Evolutionary conservation across 257 asterid genomes (phyloP).

Genomic region (Leonotis leonurus): DNA sequence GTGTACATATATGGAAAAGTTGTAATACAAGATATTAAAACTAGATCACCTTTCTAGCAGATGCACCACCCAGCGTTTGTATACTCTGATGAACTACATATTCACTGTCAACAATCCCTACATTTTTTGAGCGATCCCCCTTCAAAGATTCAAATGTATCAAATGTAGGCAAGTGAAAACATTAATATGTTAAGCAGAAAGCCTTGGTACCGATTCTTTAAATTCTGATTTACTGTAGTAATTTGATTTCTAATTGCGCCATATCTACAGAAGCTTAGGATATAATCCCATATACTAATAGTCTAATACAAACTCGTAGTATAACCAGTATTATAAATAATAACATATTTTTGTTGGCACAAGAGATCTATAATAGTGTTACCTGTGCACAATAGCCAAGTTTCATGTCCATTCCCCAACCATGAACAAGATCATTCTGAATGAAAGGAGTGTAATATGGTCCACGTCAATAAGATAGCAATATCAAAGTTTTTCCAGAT

Average conservation of each 20-base stretch:
- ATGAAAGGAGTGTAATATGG: conserved; percentile 9
- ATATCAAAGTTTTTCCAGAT: neutral
- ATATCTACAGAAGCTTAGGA: neutral
- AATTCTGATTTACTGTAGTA: conserved; percentile 1
- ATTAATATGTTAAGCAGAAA: neutral
- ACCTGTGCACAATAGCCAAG: conserved; percentile 95
- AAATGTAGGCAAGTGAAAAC: neutral
- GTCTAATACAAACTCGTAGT: too few relatives aligned
- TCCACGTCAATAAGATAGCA: conserved; percentile 8
- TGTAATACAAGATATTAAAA: neutral
- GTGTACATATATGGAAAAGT: neutral
- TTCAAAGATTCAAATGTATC: conserved; percentile 16
- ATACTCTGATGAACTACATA: conserved; percentile 88
- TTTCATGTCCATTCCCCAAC: conserved; percentile 99
- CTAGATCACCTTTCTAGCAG: conserved; percentile 48
- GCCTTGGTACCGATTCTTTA: neutral
- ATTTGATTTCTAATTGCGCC: neutral
- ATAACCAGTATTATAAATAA: too few relatives aligned
- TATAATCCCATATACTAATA: neutral
- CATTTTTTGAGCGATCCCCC: conserved; percentile 82
- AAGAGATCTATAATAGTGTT: neutral
- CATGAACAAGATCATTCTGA: conserved; percentile 97
- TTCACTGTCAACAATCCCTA: conserved; percentile 86
- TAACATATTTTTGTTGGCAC: neutral
- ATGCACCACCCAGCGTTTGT: conserved; percentile 83